Base-by-base conservation (phyloP, 192 early-diverging fungal genomes). In the Coemansia guatemalensis region DNA sequence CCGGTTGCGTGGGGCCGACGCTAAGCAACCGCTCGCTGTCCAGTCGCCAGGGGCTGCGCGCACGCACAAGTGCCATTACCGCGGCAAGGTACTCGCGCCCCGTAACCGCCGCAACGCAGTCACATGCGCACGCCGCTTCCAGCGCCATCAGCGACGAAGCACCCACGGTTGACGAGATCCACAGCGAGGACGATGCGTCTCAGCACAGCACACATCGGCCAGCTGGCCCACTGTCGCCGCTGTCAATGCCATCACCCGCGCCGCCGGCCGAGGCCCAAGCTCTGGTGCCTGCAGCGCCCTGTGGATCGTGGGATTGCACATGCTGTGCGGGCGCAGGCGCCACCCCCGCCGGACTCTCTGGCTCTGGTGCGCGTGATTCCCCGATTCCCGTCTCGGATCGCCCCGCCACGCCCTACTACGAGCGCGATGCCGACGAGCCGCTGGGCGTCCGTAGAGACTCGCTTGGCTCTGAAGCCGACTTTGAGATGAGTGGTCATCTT, bases 21-120 rank as follows among this genome's bases (percentile, higher is more conserved):
- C 48, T 73, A 18, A 60, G 58, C 71, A 67, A 60, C 60, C 64
- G 65, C 51, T 69, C 67, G 60, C 67, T 69, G 67, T 56, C 67
- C 55, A 58, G 68, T 56, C 59, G 68, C 24, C 53, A 57, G 20
- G 61, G 56, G 12, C 65, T 59, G 51, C 41, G 51, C 18, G 60
- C 64, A 24, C 64, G 58, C 33, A 48, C 69, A 21, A 68, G 67
- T 48, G 67, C 52, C 25, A 53, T 61, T 53, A 41, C 53, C 6
- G 44, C 58, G 47, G n/a, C 33, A 11, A 32, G 53, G 48, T 58
- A 51, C 48, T 61, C 53, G 48, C 54, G 41, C 4, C 64, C 56
- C 1, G 56, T 58, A n/a, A 49, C 44, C 2, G 56, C 56, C 4
- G 62, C 53, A 47, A 21, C 62, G 1, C 53, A 44, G 12, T 44